Evolutionary conservation across 441 rosid species (phyloP).

Genomic region (Populus hybrid): DNA sequence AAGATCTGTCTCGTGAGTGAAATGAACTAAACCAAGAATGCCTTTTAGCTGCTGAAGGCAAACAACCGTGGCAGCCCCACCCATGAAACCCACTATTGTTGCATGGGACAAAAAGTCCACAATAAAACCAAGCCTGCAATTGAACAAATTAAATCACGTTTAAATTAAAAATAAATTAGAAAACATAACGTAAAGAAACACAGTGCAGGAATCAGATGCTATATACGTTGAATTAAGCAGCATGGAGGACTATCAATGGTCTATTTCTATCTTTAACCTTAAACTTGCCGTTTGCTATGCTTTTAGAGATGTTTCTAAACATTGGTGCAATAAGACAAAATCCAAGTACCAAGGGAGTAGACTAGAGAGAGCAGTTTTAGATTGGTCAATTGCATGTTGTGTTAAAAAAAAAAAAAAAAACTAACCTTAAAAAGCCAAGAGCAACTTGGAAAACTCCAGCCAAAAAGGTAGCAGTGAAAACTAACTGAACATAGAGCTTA

Average conservation of each 20-base stretch:
- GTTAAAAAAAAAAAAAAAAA: too few species aligned
- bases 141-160: neutral
- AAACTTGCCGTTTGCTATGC: too few species aligned
- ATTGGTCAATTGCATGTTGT: neutral
- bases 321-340: neutral
- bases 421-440: constrained; percentile 61
- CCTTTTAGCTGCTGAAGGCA: constrained; percentile 75
- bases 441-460: constrained; percentile 67
- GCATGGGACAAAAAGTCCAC: constrained; percentile 83
- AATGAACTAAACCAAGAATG: constrained; percentile 57
- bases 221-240: neutral
- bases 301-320: neutral
- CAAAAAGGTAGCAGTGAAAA: constrained; percentile 74
- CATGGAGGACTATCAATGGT: neutral
- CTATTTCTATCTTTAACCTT: too few species aligned
- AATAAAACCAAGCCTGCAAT: constrained; percentile 63
- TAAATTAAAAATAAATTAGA: neutral
- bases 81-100: constrained; percentile 82
- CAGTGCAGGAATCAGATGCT: neutral
- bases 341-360: neutral
- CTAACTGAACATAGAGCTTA: constrained; percentile 63
- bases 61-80: constrained; percentile 80
- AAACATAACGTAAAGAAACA: neutral
- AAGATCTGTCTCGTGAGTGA: constrained; percentile 64
- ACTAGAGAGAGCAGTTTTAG: neutral